A percentile compares a stretch with the other conserved stretches of the same genome.
Evolutionary conservation across 768 basidiomycete genomes (phyloP).

Genomic region (Kwoniella bestiolae): DNA sequence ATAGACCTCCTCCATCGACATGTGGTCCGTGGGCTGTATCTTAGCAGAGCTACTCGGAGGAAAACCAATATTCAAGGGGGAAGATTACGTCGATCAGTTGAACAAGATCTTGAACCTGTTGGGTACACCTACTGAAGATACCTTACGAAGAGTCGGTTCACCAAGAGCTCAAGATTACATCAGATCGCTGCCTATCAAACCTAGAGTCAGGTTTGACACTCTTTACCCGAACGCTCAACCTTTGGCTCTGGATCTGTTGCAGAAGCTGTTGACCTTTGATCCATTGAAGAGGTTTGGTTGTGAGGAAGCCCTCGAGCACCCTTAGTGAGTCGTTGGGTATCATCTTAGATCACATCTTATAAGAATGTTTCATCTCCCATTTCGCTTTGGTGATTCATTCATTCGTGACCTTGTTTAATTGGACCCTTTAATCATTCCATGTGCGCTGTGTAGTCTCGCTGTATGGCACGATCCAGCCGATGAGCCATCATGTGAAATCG

Average conservation of each 20-base stretch:
- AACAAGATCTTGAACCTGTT: conserved; percentile 98
- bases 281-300: conserved; percentile 95
- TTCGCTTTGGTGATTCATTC: background rate
- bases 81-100: conserved; percentile 89
- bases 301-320: conserved; percentile 91
- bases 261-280: conserved; percentile 91
- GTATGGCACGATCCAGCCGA: conserved; percentile 99
- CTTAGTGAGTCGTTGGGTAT: conserved; percentile 68
- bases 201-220: conserved; percentile 85
- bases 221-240: conserved; percentile 95
- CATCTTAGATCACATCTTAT: no score
- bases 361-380: background rate
- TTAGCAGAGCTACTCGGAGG: conserved; percentile 61
- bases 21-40: conserved; percentile 62
- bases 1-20: conserved; percentile 54
- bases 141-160: conserved; percentile 91
- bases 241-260: conserved; percentile 87
- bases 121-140: conserved; percentile 97
- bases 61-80: conserved; percentile 59
- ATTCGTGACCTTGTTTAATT: no score
- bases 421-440: no score
- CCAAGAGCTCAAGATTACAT: conserved; percentile 83
- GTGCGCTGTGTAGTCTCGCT: no score
- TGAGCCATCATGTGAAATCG: conserved; percentile 81
- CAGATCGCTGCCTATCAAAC: conserved; percentile 94